Percentiles rank a stretch among this genome's conserved stretches.
Conservation (phyloP, 345 rosid species). For the Arabidopsis suecica region DNA sequence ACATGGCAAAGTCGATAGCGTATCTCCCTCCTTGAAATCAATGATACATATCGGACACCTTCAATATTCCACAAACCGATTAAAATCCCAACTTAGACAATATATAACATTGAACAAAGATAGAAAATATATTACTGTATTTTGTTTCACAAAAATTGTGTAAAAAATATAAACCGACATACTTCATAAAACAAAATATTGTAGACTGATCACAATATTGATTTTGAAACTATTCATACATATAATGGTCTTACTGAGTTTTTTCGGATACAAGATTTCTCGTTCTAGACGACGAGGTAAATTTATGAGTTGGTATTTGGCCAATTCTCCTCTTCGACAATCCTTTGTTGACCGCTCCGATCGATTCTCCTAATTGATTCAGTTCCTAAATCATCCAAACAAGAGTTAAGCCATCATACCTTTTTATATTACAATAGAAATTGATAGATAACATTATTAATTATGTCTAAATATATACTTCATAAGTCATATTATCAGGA, state of each 20-base stretch:
- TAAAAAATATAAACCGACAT: background rate
- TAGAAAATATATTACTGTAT: background rate
- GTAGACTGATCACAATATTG: background rate
- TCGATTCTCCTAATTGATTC: slow-evolving; percentile 31
- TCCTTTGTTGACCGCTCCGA: slow-evolving; percentile 34
- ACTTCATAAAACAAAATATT: background rate
- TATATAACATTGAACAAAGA: background rate
- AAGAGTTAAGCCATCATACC: background rate
- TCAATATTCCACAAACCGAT: background rate
- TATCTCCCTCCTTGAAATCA: background rate
- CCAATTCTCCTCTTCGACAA: slow-evolving; percentile 19
- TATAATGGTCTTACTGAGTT: slow-evolving; percentile 4
- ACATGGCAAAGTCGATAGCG: slow-evolving; percentile 27
- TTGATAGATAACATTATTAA: background rate
- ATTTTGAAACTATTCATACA: background rate
- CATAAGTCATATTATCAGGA: slow-evolving; percentile 35
- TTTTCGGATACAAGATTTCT: background rate
- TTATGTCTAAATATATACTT: slow-evolving; percentile 6
- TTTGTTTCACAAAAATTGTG: background rate
- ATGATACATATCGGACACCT: slow-evolving; percentile 25
- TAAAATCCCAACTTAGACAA: background rate
- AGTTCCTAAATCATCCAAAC: slow-evolving; percentile 20
- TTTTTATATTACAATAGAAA: background rate
- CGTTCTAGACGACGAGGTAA: background rate
- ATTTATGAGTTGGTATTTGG: slow-evolving; percentile 9